Evolutionary conservation across 1,284 basidiomycete genomes (phyloP), one percentile per base, ranked within the genome.

Genomic region (Gastroboletus turbinatus): DNA sequence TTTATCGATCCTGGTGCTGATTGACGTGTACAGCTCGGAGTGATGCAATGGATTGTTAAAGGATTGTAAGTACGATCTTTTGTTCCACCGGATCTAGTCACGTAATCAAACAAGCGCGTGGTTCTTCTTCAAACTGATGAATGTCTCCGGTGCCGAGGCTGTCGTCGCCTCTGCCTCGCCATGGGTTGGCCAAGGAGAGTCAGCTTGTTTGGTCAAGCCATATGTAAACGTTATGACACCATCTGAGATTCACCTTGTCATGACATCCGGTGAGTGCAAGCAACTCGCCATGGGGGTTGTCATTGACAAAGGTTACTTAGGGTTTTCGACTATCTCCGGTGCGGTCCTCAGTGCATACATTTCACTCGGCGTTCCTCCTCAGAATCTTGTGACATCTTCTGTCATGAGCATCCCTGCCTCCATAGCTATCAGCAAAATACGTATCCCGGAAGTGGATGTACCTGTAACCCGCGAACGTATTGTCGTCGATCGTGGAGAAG

Each of bases 361-460:
- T 66, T 76, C 74, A 53, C 75, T 95, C 60, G 94, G 94, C 54
- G 90, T 96, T 38, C 88, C 90, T 32, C 75, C 92, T 17, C 82
- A 87, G 72, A 93, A 92, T 72, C 79, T 96, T 30, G 81, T 96
- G 66, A 94, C 94, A 6, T 90, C 94, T 5, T 94, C 91, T 11
- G 89, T 96, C 63, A 96, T 96, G 94, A 91, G 88, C 68, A 96
- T 96, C 65, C 94, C 94, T 11, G 94, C 94, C 1, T 94, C 93
- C 13, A 94, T 96, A 68, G 84, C 94, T 3, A 94, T 96, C 63
- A 88, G 87, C 70, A 96, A 96, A 76, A 77, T 95, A 65, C 87
- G 92, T 46, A 67, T 87, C 21, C 94, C 94, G 3, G 94, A 96
- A 75, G 73, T 80, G 43, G 91, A 94, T 46, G 88, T 91, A 65